Conservation (phyloP, 2,329 filamentous ascomycete species). For the Clarireedia paspali region DNA sequence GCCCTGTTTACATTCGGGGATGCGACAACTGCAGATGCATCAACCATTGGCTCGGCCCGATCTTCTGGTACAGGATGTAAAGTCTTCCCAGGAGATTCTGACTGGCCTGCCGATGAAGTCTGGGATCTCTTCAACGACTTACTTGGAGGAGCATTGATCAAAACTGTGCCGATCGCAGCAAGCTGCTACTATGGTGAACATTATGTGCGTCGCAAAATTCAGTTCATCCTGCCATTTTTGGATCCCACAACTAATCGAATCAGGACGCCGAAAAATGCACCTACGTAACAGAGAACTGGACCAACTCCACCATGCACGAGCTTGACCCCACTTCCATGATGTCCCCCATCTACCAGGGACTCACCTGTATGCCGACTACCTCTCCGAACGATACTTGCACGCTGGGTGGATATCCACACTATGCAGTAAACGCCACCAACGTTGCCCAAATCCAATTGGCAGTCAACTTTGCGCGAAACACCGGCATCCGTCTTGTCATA, state of each 20-base stretch:
- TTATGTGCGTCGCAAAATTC: not conserved
- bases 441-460: constrained; percentile 17
- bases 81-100: constrained; percentile 17
- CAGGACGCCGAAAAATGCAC: constrained; percentile 30
- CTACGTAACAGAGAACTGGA: constrained; percentile 27
- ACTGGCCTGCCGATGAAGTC: constrained; percentile 39
- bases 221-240: constrained; percentile 25
- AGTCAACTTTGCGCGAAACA: constrained; percentile 30
- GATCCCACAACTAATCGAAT: constrained; percentile 23
- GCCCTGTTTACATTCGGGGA: not conserved
- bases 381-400: constrained; percentile 7
- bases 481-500: constrained; percentile 28
- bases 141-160: constrained; percentile 35
- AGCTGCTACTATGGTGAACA: constrained; percentile 32
- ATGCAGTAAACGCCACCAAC: constrained; percentile 21
- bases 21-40: not conserved
- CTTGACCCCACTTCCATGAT: constrained; percentile 36
- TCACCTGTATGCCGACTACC: constrained; percentile 31
- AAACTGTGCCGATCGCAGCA: constrained; percentile 36
- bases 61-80: constrained; percentile 15
- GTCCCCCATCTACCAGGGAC: constrained; percentile 38
- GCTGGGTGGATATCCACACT: constrained; percentile 15
- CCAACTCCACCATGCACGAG: constrained; percentile 33
- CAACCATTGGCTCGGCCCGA: not conserved
- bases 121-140: constrained; percentile 42